Evolutionary conservation across 495 filamentous ascomycete genomes (phyloP), one percentile per base, ranked within the genome.

Genomic region (Copromyces sp.): DNA sequence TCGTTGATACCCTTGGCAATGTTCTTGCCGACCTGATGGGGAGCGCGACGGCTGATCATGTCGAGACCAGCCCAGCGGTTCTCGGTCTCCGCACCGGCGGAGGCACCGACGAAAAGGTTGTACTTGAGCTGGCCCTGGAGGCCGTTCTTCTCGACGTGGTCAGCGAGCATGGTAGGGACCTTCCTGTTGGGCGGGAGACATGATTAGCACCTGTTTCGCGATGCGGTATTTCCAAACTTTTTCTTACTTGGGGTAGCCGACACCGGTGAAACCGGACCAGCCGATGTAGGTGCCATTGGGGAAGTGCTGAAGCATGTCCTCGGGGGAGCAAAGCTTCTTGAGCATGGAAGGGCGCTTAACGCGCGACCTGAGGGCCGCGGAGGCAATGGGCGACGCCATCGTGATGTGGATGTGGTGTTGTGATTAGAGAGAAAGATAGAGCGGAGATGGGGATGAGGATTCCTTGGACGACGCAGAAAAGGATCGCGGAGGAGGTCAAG

Each of bases 1-100:
- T 89, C 89, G 78, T 97, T 97, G 82, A 97, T 96, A 3, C 94
- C 93, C 84, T 93, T 95, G 68, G 93, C 87, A 72, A 97, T 97
- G 72, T 91, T 87, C 84, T 97, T 97, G 76, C 94, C 94, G 74
- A 97, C 94, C 77, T 97, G 94, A 81, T 97, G 94, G 65, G 94
- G 94, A 74, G 87, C 86, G 6, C 94, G 87, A 68, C 94, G 87
- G 84, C 93, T 91, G 76, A 96, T 96, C 94, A 97, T 97, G 81
- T 96, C 90, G 65, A 94, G 80, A 3, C 80, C 80, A 6, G 94
- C 94, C 94, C 94, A 97, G 74, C 94, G 87, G 81, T 94, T 94
- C 84, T 97, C 94, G 0, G 94, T 96, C 81, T 97, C 94, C 29
- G 94, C 92, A 12, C 94, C 94, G 35, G 92, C 93, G 2, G 92